Conservation (phyloP, 352 stramenopile genomes). For the Plasmopara viticola region DNA sequence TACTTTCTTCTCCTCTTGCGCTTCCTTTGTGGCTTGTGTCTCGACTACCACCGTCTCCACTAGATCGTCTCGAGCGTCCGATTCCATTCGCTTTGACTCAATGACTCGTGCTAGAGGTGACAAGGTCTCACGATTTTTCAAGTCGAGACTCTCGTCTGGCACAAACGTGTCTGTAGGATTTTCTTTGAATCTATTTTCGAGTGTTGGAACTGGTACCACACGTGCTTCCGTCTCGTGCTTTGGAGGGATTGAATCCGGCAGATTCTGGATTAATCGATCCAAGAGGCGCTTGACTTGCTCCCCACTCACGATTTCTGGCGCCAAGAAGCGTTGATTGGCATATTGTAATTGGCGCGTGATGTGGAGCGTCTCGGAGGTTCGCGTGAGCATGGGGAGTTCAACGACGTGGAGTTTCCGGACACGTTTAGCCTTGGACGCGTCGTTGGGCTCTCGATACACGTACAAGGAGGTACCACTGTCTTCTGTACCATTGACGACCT, state of each 20-base stretch:
- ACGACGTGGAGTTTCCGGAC: constrained; percentile 60
- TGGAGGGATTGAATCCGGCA: constrained; percentile 20
- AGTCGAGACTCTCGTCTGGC: constrained; percentile 35
- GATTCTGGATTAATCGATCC: constrained; percentile 50
- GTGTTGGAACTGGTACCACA: no score
- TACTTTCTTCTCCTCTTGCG: constrained; percentile 36
- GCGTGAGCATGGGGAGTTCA: constrained; percentile 59
- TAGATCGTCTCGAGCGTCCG: background rate
- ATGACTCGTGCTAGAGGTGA: constrained; percentile 1
- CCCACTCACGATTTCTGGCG: constrained; percentile 56
- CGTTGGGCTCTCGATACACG: constrained; percentile 32
- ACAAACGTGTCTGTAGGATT: background rate
- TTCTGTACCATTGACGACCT: constrained; percentile 26
- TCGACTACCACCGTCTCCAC: constrained; percentile 4
- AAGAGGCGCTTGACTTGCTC: constrained; percentile 56
- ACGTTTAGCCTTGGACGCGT: background rate
- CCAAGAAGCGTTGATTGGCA: constrained; percentile 60
- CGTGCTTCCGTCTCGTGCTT: background rate
- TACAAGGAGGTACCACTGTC: constrained; percentile 43
- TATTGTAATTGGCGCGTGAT: constrained; percentile 52
- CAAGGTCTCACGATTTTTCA: constrained; percentile 16
- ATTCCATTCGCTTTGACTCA: constrained; percentile 4
- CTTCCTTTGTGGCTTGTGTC: constrained; percentile 23
- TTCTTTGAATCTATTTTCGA: no score
- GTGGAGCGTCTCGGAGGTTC: constrained; percentile 32